A percentile compares a stretch with the other conserved stretches of the same genome.
Conservation (phyloP, 768 basidiomycete species). For the Tulasnella sp. region DNA sequence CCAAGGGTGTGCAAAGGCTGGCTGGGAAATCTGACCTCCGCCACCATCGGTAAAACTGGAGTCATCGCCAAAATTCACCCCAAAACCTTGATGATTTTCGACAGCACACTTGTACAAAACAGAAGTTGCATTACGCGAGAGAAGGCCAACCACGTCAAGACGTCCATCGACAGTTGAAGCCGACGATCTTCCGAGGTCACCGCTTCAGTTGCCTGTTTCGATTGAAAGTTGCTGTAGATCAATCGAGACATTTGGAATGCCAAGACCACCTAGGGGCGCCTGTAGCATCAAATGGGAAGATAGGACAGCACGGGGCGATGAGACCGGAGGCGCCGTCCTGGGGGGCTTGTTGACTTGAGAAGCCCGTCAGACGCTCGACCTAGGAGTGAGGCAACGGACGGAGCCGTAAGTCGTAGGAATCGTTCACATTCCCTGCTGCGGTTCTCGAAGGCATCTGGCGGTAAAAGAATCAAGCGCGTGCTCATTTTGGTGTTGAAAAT, state of each 20-base stretch:
- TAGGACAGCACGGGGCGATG: background rate
- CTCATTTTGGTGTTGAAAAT: background rate
- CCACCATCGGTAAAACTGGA: conserved; percentile 2
- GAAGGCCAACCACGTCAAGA: background rate
- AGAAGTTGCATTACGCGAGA: background rate
- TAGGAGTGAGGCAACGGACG: background rate
- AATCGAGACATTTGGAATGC: background rate
- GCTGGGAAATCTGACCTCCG: background rate
- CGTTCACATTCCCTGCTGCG: background rate
- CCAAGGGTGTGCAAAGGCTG: background rate
- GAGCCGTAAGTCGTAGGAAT: background rate
- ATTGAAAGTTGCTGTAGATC: background rate
- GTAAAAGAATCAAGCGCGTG: background rate
- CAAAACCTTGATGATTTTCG: background rate
- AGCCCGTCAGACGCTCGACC: background rate
- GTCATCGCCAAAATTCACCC: background rate
- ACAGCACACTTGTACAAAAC: background rate
- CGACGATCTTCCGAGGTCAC: conserved; percentile 4
- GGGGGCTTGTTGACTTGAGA: background rate
- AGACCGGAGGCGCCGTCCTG: background rate
- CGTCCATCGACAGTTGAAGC: background rate
- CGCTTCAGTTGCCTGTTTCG: background rate
- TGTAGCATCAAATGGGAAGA: background rate
- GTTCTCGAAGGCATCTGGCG: background rate
- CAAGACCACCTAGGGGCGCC: background rate